Evolutionary conservation across 129 eudicot genomes (phyloP).

Genomic region (Flaveria linearis): DNA sequence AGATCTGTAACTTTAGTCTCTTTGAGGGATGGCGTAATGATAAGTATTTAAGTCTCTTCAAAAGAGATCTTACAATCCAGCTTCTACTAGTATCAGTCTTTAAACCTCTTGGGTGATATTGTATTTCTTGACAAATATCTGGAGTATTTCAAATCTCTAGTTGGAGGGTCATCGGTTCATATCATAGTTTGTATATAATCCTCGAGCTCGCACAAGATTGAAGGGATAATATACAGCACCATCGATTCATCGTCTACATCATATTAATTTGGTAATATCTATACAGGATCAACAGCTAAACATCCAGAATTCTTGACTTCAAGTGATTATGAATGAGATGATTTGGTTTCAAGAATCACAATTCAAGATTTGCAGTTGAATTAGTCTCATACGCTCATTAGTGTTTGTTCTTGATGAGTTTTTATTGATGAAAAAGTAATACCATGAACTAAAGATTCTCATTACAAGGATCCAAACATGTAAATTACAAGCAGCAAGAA

Average conservation of each 20-base stretch:
- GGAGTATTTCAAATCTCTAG: slow-evolving; percentile 74
- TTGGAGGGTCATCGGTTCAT: slow-evolving; percentile 75
- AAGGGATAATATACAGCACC: no score
- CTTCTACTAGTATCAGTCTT: no score
- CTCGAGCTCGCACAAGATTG: slow-evolving; percentile 56
- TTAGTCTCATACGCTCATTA: no score
- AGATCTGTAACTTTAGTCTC: neutral
- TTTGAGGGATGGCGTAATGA: no score
- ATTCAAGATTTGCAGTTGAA: no score
- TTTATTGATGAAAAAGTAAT: neutral
- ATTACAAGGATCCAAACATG: slow-evolving; percentile 23
- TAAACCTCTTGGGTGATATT: slow-evolving; percentile 54
- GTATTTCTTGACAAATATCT: slow-evolving; percentile 62
- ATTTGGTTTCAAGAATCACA: neutral
- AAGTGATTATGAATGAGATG: neutral
- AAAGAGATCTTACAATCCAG: no score
- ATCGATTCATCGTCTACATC: no score
- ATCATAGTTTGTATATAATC: slow-evolving; percentile 72
- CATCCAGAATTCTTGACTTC: neutral
- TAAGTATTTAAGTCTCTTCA: no score
- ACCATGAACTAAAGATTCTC: slow-evolving; percentile 23
- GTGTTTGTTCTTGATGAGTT: neutral
- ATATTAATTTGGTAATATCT: no score
- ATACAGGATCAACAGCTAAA: no score
- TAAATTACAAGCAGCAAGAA: slow-evolving; percentile 35